phyloP scores from a whole-genome alignment of 768 basidiomycete genomes.

The Macrolepiota dolichaula region DNA sequence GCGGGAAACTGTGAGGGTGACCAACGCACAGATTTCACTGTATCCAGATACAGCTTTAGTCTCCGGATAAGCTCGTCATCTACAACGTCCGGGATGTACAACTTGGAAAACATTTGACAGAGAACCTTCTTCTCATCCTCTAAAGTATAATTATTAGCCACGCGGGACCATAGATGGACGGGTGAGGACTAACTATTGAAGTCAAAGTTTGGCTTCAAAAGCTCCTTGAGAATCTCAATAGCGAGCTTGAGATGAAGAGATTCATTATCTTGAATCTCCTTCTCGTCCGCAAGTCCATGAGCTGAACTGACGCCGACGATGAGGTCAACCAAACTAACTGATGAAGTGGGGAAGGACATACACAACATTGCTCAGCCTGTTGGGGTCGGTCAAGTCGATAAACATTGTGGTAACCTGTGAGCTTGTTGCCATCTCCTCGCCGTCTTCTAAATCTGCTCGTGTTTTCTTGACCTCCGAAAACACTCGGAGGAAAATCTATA shows the following conservation, averaged over 20 bases:
- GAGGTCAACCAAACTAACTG: not conserved
- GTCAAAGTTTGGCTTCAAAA: conserved; percentile 6
- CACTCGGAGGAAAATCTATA: conserved; percentile 70
- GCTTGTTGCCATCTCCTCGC: conserved; percentile 69
- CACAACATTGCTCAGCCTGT: conserved; percentile 37
- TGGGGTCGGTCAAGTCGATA: conserved; percentile 86
- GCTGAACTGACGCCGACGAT: not conserved
- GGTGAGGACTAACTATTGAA: conserved; percentile 21
- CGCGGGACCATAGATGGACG: not conserved
- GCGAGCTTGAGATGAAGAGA: conserved; percentile 56
- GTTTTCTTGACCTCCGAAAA: conserved; percentile 58
- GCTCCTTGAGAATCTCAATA: conserved; percentile 45
- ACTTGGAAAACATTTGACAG: conserved; percentile 59
- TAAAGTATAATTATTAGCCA: conserved; percentile 25
- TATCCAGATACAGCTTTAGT: conserved; percentile 59
- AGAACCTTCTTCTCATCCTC: conserved; percentile 68
- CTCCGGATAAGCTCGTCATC: conserved; percentile 68
- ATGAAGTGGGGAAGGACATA: conserved; percentile 25
- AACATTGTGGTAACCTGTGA: conserved; percentile 73
- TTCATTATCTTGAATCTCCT: conserved; percentile 14
- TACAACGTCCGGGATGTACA: conserved; percentile 66
- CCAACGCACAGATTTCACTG: conserved; percentile 49
- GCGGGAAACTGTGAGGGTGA: not conserved
- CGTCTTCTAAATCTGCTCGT: conserved; percentile 65
- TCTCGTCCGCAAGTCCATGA: conserved; percentile 10